A percentile compares a stretch with the other conserved stretches of the same genome.
Conservation (phyloP, 1,139 yeast species). For the Debaryomyces udenii region DNA sequence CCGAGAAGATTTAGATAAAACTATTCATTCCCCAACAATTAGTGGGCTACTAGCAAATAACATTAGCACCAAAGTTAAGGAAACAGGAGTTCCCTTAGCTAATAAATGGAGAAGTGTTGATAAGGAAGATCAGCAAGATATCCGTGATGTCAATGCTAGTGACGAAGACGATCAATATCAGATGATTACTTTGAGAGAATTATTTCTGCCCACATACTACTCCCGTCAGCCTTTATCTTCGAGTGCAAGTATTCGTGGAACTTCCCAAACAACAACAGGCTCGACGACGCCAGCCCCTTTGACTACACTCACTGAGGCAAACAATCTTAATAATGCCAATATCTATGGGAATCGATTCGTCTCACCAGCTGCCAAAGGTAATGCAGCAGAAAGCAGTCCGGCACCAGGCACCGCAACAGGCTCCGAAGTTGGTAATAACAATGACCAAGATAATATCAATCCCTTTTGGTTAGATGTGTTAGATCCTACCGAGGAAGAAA, state of each 20-base stretch:
- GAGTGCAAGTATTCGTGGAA: conserved; percentile 10
- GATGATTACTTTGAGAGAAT: conserved; percentile 23
- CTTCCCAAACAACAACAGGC: conserved; percentile 4
- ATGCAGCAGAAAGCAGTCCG: conserved; percentile 10
- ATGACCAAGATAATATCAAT: conserved; percentile 12
- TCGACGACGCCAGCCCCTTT: conserved; percentile 3
- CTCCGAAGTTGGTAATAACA: conserved; percentile 15
- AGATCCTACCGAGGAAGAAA: conserved; percentile 94
- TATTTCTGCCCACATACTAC: conserved; percentile 35
- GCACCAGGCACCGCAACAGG: conserved; percentile 19
- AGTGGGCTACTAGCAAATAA: conserved; percentile 62
- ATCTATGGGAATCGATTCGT: background rate
- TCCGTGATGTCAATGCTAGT: conserved; percentile 19
- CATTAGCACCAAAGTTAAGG: conserved; percentile 6
- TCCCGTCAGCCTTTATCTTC: conserved; percentile 15
- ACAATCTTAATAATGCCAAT: background rate
- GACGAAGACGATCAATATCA: conserved; percentile 17
- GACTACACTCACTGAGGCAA: conserved; percentile 5
- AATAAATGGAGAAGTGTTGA: conserved; percentile 21
- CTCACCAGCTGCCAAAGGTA: background rate
- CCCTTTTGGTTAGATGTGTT: conserved; percentile 94
- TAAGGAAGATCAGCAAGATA: conserved; percentile 2
- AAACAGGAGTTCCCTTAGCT: conserved; percentile 11
- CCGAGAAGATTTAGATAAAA: conserved; percentile 83
- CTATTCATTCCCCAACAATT: conserved; percentile 87